Percentiles rank a stretch among this genome's conserved stretches.
Conservation (phyloP, 2,329 filamentous ascomycete species). For the Cadophora gregata region DNA sequence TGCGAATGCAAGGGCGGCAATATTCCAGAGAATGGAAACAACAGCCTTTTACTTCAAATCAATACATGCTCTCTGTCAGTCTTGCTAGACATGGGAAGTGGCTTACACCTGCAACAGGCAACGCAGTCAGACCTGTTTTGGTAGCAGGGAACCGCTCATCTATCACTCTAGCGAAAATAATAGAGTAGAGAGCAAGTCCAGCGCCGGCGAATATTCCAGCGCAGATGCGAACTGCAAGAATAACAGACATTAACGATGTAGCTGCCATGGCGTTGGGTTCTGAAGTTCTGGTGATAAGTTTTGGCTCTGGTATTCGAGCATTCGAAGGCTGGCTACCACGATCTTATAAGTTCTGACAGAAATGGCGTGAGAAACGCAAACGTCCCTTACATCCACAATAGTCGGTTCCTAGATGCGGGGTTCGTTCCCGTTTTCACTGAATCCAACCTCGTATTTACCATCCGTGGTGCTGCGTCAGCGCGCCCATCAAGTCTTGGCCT, state of each 20-base stretch:
- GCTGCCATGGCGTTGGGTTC: background rate
- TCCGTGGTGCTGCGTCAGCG: conserved; percentile 15
- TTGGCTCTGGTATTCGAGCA: too few relatives aligned
- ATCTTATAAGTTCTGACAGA: too few relatives aligned
- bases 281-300: background rate
- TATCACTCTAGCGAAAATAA: conserved; percentile 7
- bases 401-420: background rate
- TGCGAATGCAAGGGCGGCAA: background rate
- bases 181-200: conserved; percentile 7
- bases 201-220: conserved; percentile 15
- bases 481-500: background rate
- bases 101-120: conserved; percentile 15
- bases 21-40: conserved; percentile 8
- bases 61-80: background rate
- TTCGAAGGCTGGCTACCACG: too few relatives aligned
- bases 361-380: background rate
- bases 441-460: conserved; percentile 15
- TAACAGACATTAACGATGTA: conserved; percentile 19
- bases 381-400: background rate
- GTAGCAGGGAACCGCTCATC: conserved; percentile 5
- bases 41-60: background rate
- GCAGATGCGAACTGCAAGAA: conserved; percentile 8
- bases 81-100: background rate
- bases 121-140: conserved; percentile 13
- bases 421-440: background rate